Evolutionary conservation across 805 yeast genomes (phyloP), one percentile per base, ranked within the genome.

Genomic region (Suhomyces sp.): DNA sequence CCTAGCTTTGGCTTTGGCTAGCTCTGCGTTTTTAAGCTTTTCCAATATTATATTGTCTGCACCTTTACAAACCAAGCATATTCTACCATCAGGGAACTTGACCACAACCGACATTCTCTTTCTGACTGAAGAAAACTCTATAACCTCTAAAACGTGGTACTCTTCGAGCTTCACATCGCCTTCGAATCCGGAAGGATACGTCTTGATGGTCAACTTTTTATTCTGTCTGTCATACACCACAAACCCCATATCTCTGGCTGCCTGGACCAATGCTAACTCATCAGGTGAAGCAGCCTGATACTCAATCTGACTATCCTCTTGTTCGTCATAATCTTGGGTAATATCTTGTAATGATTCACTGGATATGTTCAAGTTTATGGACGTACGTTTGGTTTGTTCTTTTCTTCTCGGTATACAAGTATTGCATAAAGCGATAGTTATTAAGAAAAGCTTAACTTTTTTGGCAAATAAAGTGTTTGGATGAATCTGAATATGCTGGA

Each of bases 281-380:
- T 94, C 99, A 0, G 99, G 99, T 0, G 97, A 92, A 0, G 98
- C 84, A 0, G 98, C 89, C 64, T 93, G 97, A 61, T 94, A 94
- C 51, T 83, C 85, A 21, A 91, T 81, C 20, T 76, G 73, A 6
- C 51, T 45, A 7, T 50, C 52, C 12, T 48, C 56, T 12, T 51
- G 54, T 21, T 65, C 65, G 22, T 44, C 19, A 3, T 48, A 51
- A 5, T 43, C 50, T 6, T 54, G 59, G 10, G 40, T 46, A 4
- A 43, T 17, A 9, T 40, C 35, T 9, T 41, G 22, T 9, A 54
- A 37, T 15, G 52, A 25, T 9, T 39, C 33, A 17, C 33, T 27
- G 3, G 55, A 40, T 39, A 10, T 41, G 10, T 31, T 43, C 27
- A n/a, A 53, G 19, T 52, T 48, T 6, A 37, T 37, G 13, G 62